Conservation (phyloP, 176 grass and related monocot species). For the Melocanna baccifera region DNA sequence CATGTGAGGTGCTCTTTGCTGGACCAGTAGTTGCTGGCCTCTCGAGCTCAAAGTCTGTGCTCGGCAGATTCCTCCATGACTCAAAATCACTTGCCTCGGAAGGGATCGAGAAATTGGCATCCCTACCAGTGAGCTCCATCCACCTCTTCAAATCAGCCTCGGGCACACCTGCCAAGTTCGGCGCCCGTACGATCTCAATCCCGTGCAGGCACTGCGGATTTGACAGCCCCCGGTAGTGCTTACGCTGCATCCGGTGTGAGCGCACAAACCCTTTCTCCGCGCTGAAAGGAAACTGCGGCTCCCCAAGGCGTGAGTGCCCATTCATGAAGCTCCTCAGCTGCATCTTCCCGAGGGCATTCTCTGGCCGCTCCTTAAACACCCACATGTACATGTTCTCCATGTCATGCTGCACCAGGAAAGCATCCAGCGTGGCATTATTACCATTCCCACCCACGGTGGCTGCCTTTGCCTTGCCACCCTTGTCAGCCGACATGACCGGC, state of each 20-base stretch:
- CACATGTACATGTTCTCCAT: conserved; percentile 99
- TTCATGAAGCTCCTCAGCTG: conserved; percentile 97
- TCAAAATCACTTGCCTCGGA: conserved; percentile 70
- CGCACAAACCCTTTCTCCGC: conserved; percentile 80
- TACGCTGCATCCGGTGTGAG: conserved; percentile 93
- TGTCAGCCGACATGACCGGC: conserved; percentile 61
- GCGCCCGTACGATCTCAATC: conserved; percentile 66
- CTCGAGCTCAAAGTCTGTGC: conserved; percentile 79
- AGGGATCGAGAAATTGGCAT: conserved; percentile 65
- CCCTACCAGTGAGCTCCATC: conserved; percentile 80
- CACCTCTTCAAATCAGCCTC: conserved; percentile 81
- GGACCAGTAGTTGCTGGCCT: conserved; percentile 37
- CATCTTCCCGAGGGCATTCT: conserved; percentile 98
- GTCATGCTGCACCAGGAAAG: conserved; percentile 93
- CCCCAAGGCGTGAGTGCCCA: conserved; percentile 83
- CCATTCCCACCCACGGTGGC: conserved; percentile 37
- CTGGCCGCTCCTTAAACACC: conserved; percentile 81
- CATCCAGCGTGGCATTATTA: conserved; percentile 57
- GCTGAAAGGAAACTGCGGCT: conserved; percentile 88
- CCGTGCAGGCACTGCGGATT: conserved; percentile 91
- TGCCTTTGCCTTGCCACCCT: conserved; percentile 52
- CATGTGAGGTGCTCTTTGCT: conserved; percentile 41
- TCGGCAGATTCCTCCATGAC: conserved; percentile 81
- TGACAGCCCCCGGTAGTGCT: conserved; percentile 86
- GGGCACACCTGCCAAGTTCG: conserved; percentile 55